Conservation (phyloP, 148 eudicot genomes). For the Chenopodium quinoa region DNA sequence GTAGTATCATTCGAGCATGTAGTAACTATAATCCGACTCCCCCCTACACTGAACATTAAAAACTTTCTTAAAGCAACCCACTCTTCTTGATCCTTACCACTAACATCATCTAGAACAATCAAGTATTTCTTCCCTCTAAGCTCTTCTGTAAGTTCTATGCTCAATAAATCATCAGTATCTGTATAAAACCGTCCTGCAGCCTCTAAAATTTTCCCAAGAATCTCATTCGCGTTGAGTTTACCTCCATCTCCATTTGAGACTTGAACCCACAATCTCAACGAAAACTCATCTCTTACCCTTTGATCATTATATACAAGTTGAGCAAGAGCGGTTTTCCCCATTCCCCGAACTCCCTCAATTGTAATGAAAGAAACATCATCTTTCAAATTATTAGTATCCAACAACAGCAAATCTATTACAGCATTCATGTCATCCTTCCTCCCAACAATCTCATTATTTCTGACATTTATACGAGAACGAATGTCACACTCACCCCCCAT, state of each 20-base stretch:
- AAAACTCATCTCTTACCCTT: slow-evolving; percentile 7
- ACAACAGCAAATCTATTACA: no score
- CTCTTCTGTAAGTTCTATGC: neutral
- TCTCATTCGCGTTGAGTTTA: slow-evolving; percentile 5
- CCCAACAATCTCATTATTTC: no score
- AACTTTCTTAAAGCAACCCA: neutral
- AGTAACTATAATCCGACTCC: neutral
- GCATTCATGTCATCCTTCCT: no score
- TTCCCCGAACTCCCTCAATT: slow-evolving; percentile 30
- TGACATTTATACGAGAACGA: no score
- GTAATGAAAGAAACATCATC: neutral
- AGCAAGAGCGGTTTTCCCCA: slow-evolving; percentile 37
- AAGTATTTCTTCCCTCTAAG: neutral
- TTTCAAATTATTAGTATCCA: no score
- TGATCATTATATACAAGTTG: slow-evolving; percentile 28
- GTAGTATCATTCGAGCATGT: neutral
- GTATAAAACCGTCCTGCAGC: neutral
- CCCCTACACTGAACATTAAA: neutral
- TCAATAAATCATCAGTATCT: neutral
- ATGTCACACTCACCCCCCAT: no score
- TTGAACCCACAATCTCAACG: slow-evolving; percentile 28
- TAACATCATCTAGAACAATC: neutral
- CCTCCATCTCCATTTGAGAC: slow-evolving; percentile 19
- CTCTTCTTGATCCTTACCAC: neutral
- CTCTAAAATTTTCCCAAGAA: slow-evolving; percentile 16